These are phyloP conservation scores for Globisporangium carolinianum DNA, from an alignment of 352 stramenopile species.

Conservation along the genomic window DNA sequence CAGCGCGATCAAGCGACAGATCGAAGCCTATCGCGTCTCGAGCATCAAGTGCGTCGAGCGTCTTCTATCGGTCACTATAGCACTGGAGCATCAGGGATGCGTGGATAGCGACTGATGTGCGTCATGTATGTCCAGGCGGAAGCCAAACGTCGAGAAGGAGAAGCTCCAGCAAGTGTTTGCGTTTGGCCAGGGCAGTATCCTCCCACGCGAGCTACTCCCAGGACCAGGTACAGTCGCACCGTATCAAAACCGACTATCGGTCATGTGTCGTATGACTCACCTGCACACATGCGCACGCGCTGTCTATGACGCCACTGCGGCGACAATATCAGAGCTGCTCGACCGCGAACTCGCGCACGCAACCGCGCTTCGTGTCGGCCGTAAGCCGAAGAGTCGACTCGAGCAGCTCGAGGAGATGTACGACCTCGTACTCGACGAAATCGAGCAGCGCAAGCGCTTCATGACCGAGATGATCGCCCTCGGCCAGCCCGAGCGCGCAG, in stretches of 20 bases:
- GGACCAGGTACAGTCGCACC: constrained; percentile 31
- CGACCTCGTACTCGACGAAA: constrained; percentile 44
- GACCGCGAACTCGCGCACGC: constrained; percentile 51
- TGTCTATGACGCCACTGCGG: neutral
- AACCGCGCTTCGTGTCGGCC: constrained; percentile 29
- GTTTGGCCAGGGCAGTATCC: constrained; percentile 55
- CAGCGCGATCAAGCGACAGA: constrained; percentile 57
- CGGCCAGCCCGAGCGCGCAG: constrained; percentile 29
- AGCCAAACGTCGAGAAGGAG: constrained; percentile 73
- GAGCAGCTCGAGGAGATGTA: constrained; percentile 63
- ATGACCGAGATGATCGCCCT: constrained; percentile 59
- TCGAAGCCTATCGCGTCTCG: constrained; percentile 52
- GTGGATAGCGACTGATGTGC: neutral
- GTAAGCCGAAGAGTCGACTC: constrained; percentile 29
- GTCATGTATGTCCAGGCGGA: constrained; percentile 14
- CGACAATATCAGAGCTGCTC: constrained; percentile 35
- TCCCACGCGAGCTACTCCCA: constrained; percentile 65
- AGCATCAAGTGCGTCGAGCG: constrained; percentile 32
- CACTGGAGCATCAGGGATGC: too few species aligned
- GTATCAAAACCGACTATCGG: too few species aligned
- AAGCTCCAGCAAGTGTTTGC: constrained; percentile 78
- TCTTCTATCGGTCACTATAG: neutral
- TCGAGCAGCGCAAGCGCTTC: constrained; percentile 61
- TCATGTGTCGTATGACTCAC: neutral
- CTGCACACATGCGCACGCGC: neutral